Evolutionary conservation across 805 yeast species (phyloP), one percentile per base, ranked within the genome.

Genomic region (Saturnispora kantuleensis): DNA sequence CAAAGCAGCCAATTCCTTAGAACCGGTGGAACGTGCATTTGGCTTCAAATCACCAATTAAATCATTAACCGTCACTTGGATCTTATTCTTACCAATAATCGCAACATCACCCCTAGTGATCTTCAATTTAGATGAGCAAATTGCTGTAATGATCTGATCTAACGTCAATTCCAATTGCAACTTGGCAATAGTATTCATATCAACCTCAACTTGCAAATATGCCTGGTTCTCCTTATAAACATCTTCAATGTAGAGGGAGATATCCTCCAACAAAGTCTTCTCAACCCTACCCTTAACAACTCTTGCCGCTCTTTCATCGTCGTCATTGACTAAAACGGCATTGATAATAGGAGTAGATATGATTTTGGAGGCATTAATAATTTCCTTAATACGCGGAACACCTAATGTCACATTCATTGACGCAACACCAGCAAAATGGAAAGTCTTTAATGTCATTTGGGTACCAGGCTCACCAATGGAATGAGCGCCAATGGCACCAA

Each of bases 391-490:
- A 76, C 98, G 96, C 41, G 98, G 98, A 43, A 93, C 98, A 77
- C 98, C 98, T 54, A 93, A 76, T 0, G 98, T 93, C 52, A 90
- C 96, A 70, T 93, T 93, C 97, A 90, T 93, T 39, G 96, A 84
- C 31, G 98, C 97, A 47, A 93, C 98, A 74, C 98, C 98, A 57
- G 98, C 98, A 74, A 93, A 93, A 73, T 93, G 69, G 66, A 65
- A 65, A 55, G 81, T 76, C 60, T 76, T 76, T 62, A 76, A 74
- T 4, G 98, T 93, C 98, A 93, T 93, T 68, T 93, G 98, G 1
- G 98, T 93, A 63, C 97, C 98, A 17, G 98, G 98, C 61, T 90
- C 98, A 68, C 98, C 98, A 70, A 93, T 93, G 37, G 96, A 86
- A 62, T 93, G 98, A 0, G 98, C 98, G 54, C 97, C 98, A 66